Evolutionary conservation across 1,139 yeast genomes (phyloP), one percentile per base, ranked within the genome.

Genomic region (Debaryomycetaceae sp.): DNA sequence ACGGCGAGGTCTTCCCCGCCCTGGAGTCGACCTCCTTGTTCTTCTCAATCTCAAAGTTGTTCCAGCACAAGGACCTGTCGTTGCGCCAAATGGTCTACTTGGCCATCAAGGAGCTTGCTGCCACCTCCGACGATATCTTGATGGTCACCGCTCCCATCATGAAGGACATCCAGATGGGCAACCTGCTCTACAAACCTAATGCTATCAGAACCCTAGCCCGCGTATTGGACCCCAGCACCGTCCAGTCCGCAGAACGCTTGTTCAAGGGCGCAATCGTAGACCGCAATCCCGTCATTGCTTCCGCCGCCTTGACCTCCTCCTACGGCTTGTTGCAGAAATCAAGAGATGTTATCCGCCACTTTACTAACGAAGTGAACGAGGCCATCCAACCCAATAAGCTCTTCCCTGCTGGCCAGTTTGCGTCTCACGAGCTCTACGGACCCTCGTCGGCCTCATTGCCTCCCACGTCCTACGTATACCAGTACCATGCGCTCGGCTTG

Each of bases 141-240:
- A 92, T 90, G 97, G 96, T 90, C 21, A 90, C 98, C 20, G 83
- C 96, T 5, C 83, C 95, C 14, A 87, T 90, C 47, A 92, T 90
- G 96, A 87, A 87, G 61, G 98, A 90, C 58, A 83, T 90, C 35
- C 96, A 92, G 58, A 77, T 79, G 36, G 87, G 87, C 39, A 94
- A 85, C 38, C 66, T 75, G 39, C 65, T 86, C 35, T 86, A 80
- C 57, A 85, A 87, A 51, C 95, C 98, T 33, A 81, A 90, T 53
- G 97, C 99, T 20, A 81, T 90, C 41, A 76, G 98, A 51, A 82
- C 98, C 0, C 69, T 90, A 44, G 75, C 87, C 14, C 73, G 93
- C 44, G 94, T 90, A 27, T 70, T 92, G 49, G 98, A 90, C 51
- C 81, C 87, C 22, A 73, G 94, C 27, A 87, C 95, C 7, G 94